Evolutionary conservation across 148 eudicot species (phyloP).

Genomic region (Polygonum maritimum): DNA sequence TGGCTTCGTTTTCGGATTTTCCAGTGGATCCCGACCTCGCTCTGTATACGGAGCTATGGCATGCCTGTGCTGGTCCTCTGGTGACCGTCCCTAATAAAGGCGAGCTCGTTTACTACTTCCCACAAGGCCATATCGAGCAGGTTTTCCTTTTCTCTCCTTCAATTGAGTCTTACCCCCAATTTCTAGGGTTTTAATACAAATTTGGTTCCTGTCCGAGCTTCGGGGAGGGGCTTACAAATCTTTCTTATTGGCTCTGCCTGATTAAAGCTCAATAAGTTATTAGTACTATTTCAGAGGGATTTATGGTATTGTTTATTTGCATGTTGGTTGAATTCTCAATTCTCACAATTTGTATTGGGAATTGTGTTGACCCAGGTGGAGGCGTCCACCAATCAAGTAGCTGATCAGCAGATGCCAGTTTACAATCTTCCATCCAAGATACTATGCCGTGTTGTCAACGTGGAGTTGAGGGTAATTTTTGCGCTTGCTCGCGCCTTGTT

Average conservation of each 20-base stretch:
- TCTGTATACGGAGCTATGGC: constrained; percentile 85
- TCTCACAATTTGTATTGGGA: background rate
- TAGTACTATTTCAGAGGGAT: background rate
- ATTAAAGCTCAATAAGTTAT: background rate
- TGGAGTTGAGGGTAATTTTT: constrained; percentile 54
- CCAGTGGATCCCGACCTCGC: constrained; percentile 69
- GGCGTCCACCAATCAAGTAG: constrained; percentile 84
- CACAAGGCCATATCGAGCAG: constrained; percentile 99
- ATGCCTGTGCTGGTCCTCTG: constrained; percentile 92
- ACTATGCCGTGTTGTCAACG: constrained; percentile 72
- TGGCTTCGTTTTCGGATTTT: constrained; percentile 10
- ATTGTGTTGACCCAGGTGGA: constrained; percentile 47
- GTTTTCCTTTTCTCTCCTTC: constrained; percentile 22
- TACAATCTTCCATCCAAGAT: constrained; percentile 89
- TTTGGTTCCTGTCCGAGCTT: background rate
- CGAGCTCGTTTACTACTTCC: constrained; percentile 86
- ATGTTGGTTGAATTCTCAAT: constrained; percentile 3
- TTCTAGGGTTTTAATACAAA: background rate
- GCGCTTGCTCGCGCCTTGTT: background rate
- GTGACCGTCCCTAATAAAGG: constrained; percentile 68
- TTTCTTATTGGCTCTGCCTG: background rate
- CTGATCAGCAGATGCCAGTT: constrained; percentile 85
- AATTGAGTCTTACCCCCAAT: background rate
- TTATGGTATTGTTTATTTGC: background rate
- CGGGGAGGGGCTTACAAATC: background rate